Conservation (phyloP, 768 basidiomycete genomes). For the Boletus patriciae region DNA sequence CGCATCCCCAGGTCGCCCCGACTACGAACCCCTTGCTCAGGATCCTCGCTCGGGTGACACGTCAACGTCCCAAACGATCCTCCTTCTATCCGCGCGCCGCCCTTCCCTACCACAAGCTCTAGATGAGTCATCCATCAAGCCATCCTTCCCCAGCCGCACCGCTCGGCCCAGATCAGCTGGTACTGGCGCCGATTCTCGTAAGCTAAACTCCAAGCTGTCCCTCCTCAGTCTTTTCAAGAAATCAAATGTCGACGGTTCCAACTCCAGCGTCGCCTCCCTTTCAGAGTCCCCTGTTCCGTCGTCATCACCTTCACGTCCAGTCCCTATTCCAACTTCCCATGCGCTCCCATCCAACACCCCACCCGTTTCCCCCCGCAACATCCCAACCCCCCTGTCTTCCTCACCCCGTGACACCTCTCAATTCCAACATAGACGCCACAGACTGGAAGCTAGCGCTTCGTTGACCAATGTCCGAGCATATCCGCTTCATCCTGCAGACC, state of each 20-base stretch:
- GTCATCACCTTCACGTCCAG: constrained; percentile 29
- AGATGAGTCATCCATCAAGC: constrained; percentile 36
- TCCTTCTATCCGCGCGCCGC: constrained; percentile 45
- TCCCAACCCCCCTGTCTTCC: constrained; percentile 25
- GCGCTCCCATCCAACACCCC: constrained; percentile 18
- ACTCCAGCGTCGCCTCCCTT: constrained; percentile 35
- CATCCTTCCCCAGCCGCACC: constrained; percentile 31
- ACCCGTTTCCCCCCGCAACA: constrained; percentile 32
- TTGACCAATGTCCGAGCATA: constrained; percentile 23
- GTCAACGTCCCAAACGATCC: neutral
- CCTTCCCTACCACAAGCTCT: constrained; percentile 68
- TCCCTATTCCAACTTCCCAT: constrained; percentile 22
- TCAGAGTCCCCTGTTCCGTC: constrained; percentile 31
- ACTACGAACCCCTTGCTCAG: constrained; percentile 11
- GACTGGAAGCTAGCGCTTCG: constrained; percentile 24
- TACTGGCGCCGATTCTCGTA: constrained; percentile 58
- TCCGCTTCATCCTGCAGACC: constrained; percentile 47
- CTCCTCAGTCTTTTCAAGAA: constrained; percentile 75
- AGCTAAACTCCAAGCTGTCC: constrained; percentile 69
- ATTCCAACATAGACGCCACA: constrained; percentile 20
- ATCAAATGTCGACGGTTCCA: constrained; percentile 39
- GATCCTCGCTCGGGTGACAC: constrained; percentile 5
- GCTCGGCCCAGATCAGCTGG: constrained; percentile 74
- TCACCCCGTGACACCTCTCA: constrained; percentile 31
- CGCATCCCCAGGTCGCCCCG: constrained; percentile 10